Percentiles rank a stretch among this genome's conserved stretches.
phyloP scores from a whole-genome alignment of 768 basidiomycete genomes.

The Hygrocybe coccinea region DNA sequence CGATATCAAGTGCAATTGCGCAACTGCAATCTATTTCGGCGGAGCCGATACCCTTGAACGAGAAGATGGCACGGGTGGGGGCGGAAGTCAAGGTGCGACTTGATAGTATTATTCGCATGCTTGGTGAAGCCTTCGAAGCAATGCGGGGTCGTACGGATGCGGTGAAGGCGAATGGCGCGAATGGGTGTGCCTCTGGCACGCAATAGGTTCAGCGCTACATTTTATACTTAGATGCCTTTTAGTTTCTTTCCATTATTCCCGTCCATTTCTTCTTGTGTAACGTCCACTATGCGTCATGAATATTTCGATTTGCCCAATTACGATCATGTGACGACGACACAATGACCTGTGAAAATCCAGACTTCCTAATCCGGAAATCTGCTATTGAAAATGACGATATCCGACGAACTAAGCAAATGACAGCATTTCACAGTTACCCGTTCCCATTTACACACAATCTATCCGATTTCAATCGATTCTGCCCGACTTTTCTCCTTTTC shows the following conservation, averaged over 20 bases:
- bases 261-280: background rate
- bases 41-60: constrained; percentile 54
- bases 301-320: background rate
- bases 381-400: background rate
- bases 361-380: constrained; percentile 4
- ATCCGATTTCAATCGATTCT: background rate
- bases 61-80: constrained; percentile 55
- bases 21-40: constrained; percentile 53
- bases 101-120: constrained; percentile 41
- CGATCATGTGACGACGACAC: too few species aligned
- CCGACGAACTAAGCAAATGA: background rate
- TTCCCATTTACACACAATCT: background rate
- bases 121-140: background rate
- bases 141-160: background rate
- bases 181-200: background rate
- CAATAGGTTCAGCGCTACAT: background rate
- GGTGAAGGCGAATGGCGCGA: background rate
- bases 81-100: constrained; percentile 60
- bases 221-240: background rate
- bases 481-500: background rate
- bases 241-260: background rate
- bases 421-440: background rate
- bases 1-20: constrained; percentile 42
- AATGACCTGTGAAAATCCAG: too few species aligned
- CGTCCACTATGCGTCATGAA: background rate